Conservation (phyloP, 768 basidiomycete species). For the Naganishia antarctica region DNA sequence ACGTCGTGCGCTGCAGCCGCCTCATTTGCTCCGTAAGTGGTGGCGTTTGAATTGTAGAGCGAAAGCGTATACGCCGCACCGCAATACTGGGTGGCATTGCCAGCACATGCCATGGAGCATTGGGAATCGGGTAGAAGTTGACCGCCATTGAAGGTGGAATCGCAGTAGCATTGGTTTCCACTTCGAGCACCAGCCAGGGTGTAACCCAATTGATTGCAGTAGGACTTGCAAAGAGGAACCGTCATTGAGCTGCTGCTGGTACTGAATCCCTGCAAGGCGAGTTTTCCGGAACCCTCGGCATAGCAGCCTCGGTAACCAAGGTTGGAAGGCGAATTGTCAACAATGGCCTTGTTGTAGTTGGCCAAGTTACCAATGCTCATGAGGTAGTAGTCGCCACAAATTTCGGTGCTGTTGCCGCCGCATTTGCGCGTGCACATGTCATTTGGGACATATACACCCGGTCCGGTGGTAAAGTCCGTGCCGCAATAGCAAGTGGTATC, state of each 20-base stretch:
- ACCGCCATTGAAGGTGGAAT: slow-evolving; percentile 22
- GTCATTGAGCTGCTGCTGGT: slow-evolving; percentile 8
- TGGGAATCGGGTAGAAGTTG: slow-evolving; percentile 24
- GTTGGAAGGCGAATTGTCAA: slow-evolving; percentile 26
- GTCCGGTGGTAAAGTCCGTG: slow-evolving; percentile 29
- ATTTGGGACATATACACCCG: slow-evolving; percentile 32
- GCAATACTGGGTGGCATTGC: slow-evolving; percentile 33
- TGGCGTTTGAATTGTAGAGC: slow-evolving; percentile 29
- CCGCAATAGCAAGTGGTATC: slow-evolving; percentile 38
- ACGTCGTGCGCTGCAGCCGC: slow-evolving; percentile 8
- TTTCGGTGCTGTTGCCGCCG: slow-evolving; percentile 36
- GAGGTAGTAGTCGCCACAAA: slow-evolving; percentile 34
- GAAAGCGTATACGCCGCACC: slow-evolving; percentile 28
- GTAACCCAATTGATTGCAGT: slow-evolving; percentile 27
- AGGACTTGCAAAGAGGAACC: slow-evolving; percentile 18
- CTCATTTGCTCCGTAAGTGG: slow-evolving; percentile 7
- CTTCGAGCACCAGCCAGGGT: slow-evolving; percentile 28
- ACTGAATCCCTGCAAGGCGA: background rate
- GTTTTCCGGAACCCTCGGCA: slow-evolving; percentile 26
- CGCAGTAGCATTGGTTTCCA: slow-evolving; percentile 31
- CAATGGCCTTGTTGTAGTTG: slow-evolving; percentile 16
- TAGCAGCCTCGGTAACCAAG: slow-evolving; percentile 36
- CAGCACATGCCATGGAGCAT: slow-evolving; percentile 35
- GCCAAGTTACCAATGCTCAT: slow-evolving; percentile 37
- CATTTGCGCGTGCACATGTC: slow-evolving; percentile 36